A percentile compares a stretch with the other conserved stretches of the same genome.
Conservation (phyloP, 768 basidiomycete genomes). For the Leccinum subgranulosum region DNA sequence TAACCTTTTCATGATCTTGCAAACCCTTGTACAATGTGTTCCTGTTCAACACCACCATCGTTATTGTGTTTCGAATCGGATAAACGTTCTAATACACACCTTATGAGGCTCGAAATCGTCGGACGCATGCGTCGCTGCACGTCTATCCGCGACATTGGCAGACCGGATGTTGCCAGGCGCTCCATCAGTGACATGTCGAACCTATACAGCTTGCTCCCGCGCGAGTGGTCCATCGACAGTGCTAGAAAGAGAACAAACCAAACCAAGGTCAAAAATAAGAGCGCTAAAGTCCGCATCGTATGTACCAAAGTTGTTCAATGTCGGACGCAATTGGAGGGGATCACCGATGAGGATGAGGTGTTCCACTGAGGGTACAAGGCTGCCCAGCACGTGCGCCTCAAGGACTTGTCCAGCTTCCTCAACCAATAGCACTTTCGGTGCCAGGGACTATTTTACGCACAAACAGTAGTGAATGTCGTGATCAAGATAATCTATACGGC, state of each 20-base stretch:
- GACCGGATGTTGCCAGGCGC: conserved; percentile 52
- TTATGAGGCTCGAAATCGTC: conserved; percentile 51
- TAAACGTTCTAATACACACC: conserved; percentile 1
- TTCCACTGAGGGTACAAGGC: conserved; percentile 61
- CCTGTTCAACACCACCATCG: conserved; percentile 26
- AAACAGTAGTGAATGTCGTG: background rate
- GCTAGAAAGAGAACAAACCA: conserved; percentile 33
- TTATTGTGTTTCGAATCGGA: background rate
- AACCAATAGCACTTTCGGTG: conserved; percentile 61
- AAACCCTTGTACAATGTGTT: conserved; percentile 60
- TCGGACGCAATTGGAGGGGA: conserved; percentile 72
- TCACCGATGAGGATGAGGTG: conserved; percentile 83
- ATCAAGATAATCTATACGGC: background rate
- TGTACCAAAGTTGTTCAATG: conserved; percentile 56
- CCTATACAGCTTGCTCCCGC: conserved; percentile 52
- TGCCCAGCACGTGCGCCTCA: conserved; percentile 70
- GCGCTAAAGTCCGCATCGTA: background rate
- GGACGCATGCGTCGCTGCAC: conserved; percentile 79
- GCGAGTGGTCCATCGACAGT: conserved; percentile 64
- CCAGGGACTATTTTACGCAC: conserved; percentile 42
- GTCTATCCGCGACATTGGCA: conserved; percentile 67
- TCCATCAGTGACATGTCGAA: conserved; percentile 80
- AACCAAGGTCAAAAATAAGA: background rate
- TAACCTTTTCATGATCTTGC: conserved; percentile 54
- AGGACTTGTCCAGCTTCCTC: conserved; percentile 84